phyloP scores from a whole-genome alignment of 257 asterid genomes.

The Solanum appendiculatum region DNA sequence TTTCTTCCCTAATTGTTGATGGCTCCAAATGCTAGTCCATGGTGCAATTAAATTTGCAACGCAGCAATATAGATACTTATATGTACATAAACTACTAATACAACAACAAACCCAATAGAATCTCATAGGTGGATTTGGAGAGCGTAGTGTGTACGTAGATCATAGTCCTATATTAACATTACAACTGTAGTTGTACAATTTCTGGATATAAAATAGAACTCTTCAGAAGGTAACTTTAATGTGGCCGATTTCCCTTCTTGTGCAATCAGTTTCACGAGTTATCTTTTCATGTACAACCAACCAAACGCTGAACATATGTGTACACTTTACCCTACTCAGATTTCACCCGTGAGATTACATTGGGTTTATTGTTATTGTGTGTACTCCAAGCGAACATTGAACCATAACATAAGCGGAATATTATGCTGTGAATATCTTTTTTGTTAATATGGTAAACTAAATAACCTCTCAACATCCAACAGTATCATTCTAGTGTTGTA shows the following conservation, averaged over 20 bases:
- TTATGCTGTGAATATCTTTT: not conserved
- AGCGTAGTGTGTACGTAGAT: accelerated
- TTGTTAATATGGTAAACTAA: not conserved
- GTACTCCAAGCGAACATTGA: not conserved
- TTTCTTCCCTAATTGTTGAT: not conserved
- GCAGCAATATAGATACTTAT: not conserved
- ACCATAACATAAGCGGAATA: not conserved
- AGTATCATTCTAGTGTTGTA: not conserved
- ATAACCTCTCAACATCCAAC: not conserved
- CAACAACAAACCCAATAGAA: not conserved
- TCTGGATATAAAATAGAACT: not conserved
- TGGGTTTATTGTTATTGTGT: not conserved
- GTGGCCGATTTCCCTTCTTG: not conserved
- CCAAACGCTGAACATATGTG: not conserved
- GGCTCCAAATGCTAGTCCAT: not conserved
- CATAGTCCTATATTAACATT: no score
- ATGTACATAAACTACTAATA: not conserved
- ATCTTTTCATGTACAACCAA: not conserved
- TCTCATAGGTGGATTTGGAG: not conserved
- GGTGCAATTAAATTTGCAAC: not conserved
- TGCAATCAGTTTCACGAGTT: not conserved
- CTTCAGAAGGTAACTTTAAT: not conserved
- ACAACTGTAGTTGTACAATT: not conserved
- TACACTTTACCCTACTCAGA: not conserved
- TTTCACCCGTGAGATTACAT: not conserved